Conservation (phyloP, 2,329 filamentous ascomycete genomes). For the Hymenoscyphus fructigenus region DNA sequence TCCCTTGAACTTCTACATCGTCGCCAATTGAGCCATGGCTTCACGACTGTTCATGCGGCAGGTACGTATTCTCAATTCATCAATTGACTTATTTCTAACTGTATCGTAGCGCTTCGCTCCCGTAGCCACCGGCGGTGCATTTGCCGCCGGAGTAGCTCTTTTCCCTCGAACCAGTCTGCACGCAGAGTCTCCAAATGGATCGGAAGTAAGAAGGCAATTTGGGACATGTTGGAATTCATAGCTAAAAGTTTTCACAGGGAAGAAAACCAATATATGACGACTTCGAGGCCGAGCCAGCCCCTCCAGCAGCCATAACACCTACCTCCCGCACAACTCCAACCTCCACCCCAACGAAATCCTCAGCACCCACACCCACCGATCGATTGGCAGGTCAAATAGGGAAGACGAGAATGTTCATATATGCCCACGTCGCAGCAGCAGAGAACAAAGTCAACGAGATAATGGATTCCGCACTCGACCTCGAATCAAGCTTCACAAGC, state of each 20-base stretch:
- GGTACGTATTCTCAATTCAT: conserved; percentile 39
- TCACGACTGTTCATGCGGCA: conserved; percentile 52
- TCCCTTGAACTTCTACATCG: conserved; percentile 26
- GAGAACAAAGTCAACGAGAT: conserved; percentile 82
- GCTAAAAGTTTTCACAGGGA: conserved; percentile 34
- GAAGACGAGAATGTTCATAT: conserved; percentile 74
- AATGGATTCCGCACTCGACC: conserved; percentile 76
- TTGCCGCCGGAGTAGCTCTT: conserved; percentile 46
- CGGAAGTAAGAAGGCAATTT: conserved; percentile 22
- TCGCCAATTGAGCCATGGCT: conserved; percentile 46
- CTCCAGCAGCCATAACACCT: conserved; percentile 31
- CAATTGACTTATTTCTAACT: conserved; percentile 22
- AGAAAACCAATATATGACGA: conserved; percentile 83
- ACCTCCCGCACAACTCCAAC: conserved; percentile 21
- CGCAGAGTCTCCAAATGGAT: conserved; percentile 45
- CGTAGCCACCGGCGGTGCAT: conserved; percentile 39
- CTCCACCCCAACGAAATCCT: conserved; percentile 35
- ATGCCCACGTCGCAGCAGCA: conserved; percentile 69
- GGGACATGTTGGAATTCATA: background rate
- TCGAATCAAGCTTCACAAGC: conserved; percentile 86
- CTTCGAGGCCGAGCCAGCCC: conserved; percentile 45
- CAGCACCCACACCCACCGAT: conserved; percentile 78
- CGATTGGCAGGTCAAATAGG: conserved; percentile 82
- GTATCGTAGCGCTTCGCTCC: conserved; percentile 48
- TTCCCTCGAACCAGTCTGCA: conserved; percentile 45